Base-by-base conservation (phyloP, 768 basidiomycete genomes). In the Calocybe gangraenosa region DNA sequence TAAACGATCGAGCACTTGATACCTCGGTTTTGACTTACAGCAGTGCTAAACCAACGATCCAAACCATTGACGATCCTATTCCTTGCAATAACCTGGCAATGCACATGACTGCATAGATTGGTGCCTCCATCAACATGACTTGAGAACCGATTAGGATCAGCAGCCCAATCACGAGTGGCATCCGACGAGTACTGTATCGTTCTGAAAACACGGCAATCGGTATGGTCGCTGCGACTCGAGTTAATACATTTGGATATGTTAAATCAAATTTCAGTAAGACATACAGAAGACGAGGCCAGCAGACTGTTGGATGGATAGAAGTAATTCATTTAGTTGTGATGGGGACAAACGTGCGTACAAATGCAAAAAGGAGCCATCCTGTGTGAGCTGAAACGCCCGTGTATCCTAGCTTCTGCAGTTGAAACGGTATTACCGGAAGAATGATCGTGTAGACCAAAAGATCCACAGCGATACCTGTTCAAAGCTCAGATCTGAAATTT, bases 371-470 rank as follows among this genome's bases (percentile, higher is more conserved):
- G 2, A 84, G 63, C 81, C 81, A 84, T 22, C 81, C 81, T 0
- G 76, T 69, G 22, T 71, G 68, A 2, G 69, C 65, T 25, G 79
- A 81, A 18, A 79, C 70, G 9, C 62, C 44, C 7, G 57, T 54
- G 46, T 76, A 76, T 0, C 68, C 60, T 37, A 82, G 66, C 4
- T 46, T 57, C 52, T 81, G 72, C 18, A 84, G 71, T 25, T 78
- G 80, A 54, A 82, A 83, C 1, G 82, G 81, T 46, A 82, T 68
- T 22, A 82, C 79, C 7, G 82, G 81, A 23, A 82, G 74, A 46
- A 82, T 76, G 20, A 79, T 66, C 3, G 79, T 77, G 53, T 82
- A 83, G 8, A 79, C 74, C n/a, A 82, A 59, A 1, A 80, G 53
- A 57, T 83, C 82, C 1, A 73, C 74, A 11, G 65, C 63, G 30